phyloP scores from a whole-genome alignment of 176 grass and related monocot genomes.

The Sorghum bicolor region Sorghum_bicolor_NCBIv3 NC_012877.2:5275501-5276000 shows the following conservation, averaged over 20 bases:
- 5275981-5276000: neutral
- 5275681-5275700: neutral
- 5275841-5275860: constrained; percentile 3
- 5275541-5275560: neutral
- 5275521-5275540: neutral
- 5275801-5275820: neutral
- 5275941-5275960: neutral
- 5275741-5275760: neutral
- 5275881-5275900: neutral
- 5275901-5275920: constrained; percentile 20
- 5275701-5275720: constrained; percentile 33
- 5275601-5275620: constrained; percentile 9
- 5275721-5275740: neutral
- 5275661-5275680: neutral
- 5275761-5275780: neutral
- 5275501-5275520: constrained; percentile 27
- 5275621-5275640: constrained; percentile 10
- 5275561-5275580: constrained; percentile 17
- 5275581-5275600: constrained; percentile 5
- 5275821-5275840: neutral
- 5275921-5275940: constrained; percentile 39
- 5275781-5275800: neutral
- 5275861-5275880: neutral
- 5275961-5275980: neutral
- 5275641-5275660: neutral